Evolutionary conservation across 1,284 basidiomycete genomes (phyloP), one percentile per base, ranked within the genome.

Genomic region (Lignosus rhinocerotis): DNA sequence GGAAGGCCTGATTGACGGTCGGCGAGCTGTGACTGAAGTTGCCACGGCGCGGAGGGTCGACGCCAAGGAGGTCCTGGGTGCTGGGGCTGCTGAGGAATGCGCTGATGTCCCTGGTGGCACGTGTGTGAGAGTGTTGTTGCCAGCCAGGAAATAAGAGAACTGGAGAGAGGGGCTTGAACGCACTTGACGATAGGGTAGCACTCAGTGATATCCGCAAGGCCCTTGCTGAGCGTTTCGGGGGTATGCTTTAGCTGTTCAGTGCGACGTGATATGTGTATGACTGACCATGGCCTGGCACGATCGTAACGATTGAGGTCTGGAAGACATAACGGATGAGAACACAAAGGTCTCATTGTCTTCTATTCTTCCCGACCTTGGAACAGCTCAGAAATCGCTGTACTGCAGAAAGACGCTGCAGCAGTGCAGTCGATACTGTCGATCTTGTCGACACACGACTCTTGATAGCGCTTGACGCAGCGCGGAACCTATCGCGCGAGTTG

Each of bases 1-100:
- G 10, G 64, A 88, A 88, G 0, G 75, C 78, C 1, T 16, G 1
- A 6, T 66, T 63, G 14, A 92, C 82, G 2, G 66, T 64, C 43
- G 58, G 21, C 25, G 76, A 77, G 71, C 81, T 83, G 36, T 76
- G 73, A 2, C 76, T 72, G 67, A 85, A 92, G 63, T 82, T 80
- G 0, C 72, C 64, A 33, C 54, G 56, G 8, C 65, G 61, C 6
- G 72, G 65, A 11, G 77, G 69, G 65, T 86, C 81, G 31, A 92
- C 85, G 25, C 90, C 90, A 30, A 93, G 78, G 6, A 73, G 61
- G 0, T 66, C 57, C 14, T 85, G 86, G 31, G 86, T 78, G 25
- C 78, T 70, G 0, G 81, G 77, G 9, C 75, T 74, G 69, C 84
- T 77, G 54, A 92, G 84, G 76, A 82, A 92, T 0, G 69, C 65